Percentiles rank a stretch among this genome's conserved stretches.
These are phyloP conservation scores for Rosa multiflora DNA, from an alignment of 306 rosid genomes.

Conservation along the genomic window DNA sequence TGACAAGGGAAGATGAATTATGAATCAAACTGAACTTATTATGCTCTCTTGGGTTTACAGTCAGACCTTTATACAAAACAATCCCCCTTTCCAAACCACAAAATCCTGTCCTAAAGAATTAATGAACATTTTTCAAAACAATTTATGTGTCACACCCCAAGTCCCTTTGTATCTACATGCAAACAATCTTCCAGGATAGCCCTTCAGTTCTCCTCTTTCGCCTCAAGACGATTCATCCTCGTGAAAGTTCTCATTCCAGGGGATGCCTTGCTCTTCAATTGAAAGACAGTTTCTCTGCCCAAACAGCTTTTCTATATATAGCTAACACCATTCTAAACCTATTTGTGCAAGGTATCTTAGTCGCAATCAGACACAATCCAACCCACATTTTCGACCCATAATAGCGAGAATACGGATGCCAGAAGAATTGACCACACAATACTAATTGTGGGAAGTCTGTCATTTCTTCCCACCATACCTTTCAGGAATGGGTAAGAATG, in stretches of 20 bases:
- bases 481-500: constrained; percentile 58
- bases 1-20: constrained; percentile 26
- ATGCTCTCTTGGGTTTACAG: constrained; percentile 27
- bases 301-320: constrained; percentile 21
- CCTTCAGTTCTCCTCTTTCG: background rate
- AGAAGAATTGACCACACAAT: constrained; percentile 88
- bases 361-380: constrained; percentile 87
- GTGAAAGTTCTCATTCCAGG: constrained; percentile 1
- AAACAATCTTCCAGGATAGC: constrained; percentile 14
- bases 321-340: constrained; percentile 28
- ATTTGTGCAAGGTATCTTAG: constrained; percentile 30
- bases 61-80: constrained; percentile 23
- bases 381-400: constrained; percentile 90
- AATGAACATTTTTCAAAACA: constrained; percentile 34
- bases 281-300: constrained; percentile 9
- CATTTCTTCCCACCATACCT: constrained; percentile 86
- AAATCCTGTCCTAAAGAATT: constrained; percentile 40
- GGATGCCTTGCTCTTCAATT: constrained; percentile 15
- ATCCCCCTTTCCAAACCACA: constrained; percentile 23
- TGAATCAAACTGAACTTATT: constrained; percentile 26
- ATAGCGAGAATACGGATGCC: constrained; percentile 69
- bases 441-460: constrained; percentile 80
- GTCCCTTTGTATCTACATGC: constrained; percentile 49
- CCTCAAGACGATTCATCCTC: constrained; percentile 1
- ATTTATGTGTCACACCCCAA: constrained; percentile 31